These are phyloP conservation scores for Malassezia yamatoensis DNA, from an alignment of 1,284 basidiomycete species.

Conservation along the genomic window DNA sequence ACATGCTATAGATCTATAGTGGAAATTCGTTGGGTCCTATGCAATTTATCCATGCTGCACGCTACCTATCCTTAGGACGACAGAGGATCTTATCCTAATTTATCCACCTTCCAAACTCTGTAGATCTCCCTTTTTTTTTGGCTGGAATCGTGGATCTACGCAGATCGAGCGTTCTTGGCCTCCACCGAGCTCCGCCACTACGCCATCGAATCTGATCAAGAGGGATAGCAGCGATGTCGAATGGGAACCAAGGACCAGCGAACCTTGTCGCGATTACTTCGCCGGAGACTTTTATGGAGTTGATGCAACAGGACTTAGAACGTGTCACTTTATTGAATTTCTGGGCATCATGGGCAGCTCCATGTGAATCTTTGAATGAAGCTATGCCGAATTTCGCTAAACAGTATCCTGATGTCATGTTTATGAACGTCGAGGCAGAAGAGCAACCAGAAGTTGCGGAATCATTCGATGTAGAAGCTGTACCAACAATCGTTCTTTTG, in stretches of 20 bases:
- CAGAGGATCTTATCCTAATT: no score
- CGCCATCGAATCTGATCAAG: no score
- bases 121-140: no score
- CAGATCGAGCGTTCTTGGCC: no score
- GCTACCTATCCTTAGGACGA: no score
- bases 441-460: constrained; percentile 76
- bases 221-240: background rate
- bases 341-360: constrained; percentile 47
- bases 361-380: constrained; percentile 46
- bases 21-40: no score
- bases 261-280: constrained; percentile 41
- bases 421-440: constrained; percentile 73
- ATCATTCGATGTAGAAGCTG: constrained; percentile 82
- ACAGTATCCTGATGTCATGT: constrained; percentile 62
- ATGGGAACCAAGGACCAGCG: background rate
- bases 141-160: no score
- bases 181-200: no score
- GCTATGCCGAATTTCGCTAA: constrained; percentile 54
- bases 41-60: no score
- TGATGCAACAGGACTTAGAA: constrained; percentile 39
- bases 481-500: constrained; percentile 76
- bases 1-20: background rate
- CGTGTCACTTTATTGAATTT: constrained; percentile 46
- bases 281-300: constrained; percentile 37
- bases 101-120: no score